Conservation (phyloP, 371 early-diverging fungal genomes). For the Capillidium heterosporum region DNA sequence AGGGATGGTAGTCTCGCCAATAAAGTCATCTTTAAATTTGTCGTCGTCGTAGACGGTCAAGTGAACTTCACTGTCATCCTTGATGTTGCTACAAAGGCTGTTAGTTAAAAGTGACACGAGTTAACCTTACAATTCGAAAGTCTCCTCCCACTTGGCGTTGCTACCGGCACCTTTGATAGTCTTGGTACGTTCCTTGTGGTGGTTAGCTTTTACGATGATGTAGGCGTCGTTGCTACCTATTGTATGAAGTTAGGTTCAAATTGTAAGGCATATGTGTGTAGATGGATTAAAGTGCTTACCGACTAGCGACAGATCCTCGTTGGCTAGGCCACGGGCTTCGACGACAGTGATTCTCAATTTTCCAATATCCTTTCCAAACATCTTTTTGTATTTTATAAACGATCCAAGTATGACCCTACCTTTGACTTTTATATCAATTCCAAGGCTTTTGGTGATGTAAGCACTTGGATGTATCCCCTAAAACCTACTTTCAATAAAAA, state of each 20-base stretch:
- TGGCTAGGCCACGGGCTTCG: slow-evolving; percentile 4
- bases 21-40: slow-evolving; percentile 4
- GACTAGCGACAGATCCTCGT: not conserved
- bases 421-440: no score
- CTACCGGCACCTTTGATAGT: slow-evolving; percentile 1
- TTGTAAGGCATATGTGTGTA: no score
- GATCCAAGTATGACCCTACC: no score
- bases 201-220: not conserved
- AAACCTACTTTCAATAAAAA: no score
- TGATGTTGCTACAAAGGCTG: not conserved
- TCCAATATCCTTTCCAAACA: slow-evolving; percentile 5
- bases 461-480: no score
- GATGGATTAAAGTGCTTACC: not conserved
- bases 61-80: not conserved
- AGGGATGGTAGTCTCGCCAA: slow-evolving; percentile 3
- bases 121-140: slow-evolving; percentile 2
- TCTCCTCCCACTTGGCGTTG: not conserved
- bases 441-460: no score
- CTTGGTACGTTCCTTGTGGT: not conserved
- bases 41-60: not conserved
- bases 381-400: not conserved
- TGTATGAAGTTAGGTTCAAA: not conserved
- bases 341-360: slow-evolving; percentile 1
- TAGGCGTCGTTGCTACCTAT: slow-evolving; percentile 5
- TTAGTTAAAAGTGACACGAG: not conserved